Conservation (phyloP, 169 alveolate genomes). For the Cryptosporidium muris region DNA sequence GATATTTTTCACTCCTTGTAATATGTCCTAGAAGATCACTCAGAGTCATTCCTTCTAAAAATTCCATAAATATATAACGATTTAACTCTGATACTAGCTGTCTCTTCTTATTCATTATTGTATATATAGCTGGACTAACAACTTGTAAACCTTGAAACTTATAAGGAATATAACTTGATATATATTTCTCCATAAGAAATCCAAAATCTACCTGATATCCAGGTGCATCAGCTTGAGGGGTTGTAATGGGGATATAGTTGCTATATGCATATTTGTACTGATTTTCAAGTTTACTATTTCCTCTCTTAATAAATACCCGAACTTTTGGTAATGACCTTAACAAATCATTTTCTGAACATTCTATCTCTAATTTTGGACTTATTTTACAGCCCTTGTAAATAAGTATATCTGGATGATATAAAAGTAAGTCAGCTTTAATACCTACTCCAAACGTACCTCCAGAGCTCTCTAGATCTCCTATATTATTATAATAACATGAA, state of each 20-base stretch:
- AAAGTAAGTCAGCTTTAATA: slow-evolving; percentile 13
- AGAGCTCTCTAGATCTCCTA: slow-evolving; percentile 17
- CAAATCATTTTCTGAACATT: slow-evolving; percentile 49
- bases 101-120: slow-evolving; percentile 54
- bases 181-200: slow-evolving; percentile 54
- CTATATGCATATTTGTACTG: slow-evolving; percentile 39
- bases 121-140: slow-evolving; percentile 54
- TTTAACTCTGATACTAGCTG: slow-evolving; percentile 31
- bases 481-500: slow-evolving; percentile 24
- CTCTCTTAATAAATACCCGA: slow-evolving; percentile 39
- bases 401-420: slow-evolving; percentile 16
- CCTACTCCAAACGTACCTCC: slow-evolving; percentile 72
- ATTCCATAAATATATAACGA: slow-evolving; percentile 66
- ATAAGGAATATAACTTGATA: slow-evolving; percentile 32
- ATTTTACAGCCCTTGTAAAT: slow-evolving; percentile 35
- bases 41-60: slow-evolving; percentile 50
- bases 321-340: neutral
- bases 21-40: slow-evolving; percentile 39
- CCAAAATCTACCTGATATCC: slow-evolving; percentile 7
- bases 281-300: slow-evolving; percentile 41
- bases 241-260: slow-evolving; percentile 19
- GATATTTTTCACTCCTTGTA: slow-evolving; percentile 36
- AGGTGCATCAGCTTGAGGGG: slow-evolving; percentile 2
- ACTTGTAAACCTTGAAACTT: neutral
- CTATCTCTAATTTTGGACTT: slow-evolving; percentile 17